Conservation (phyloP, 2,329 filamentous ascomycete species). For the Monosporascus sp. region DNA sequence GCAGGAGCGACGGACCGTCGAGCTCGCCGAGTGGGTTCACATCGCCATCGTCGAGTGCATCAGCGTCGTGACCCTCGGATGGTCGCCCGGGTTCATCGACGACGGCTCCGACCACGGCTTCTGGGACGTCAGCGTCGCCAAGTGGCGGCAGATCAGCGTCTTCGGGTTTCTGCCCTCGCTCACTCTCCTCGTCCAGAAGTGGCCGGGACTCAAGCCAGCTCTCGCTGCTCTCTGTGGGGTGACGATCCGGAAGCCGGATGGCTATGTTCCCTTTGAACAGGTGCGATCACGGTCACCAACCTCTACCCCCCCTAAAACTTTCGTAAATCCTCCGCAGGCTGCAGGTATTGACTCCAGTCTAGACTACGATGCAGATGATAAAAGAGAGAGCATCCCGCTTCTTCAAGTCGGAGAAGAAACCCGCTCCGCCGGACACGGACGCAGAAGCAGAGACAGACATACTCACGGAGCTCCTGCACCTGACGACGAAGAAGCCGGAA, state of each 20-base stretch:
- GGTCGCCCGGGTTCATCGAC: constrained; percentile 7
- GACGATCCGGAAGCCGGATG: constrained; percentile 1
- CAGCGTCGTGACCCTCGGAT: constrained; percentile 5
- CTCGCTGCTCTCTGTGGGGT: constrained; percentile 5
- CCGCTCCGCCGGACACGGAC: not conserved
- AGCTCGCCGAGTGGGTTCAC: constrained; percentile 5
- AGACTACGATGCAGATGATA: constrained; percentile 1
- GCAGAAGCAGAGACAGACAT: constrained; percentile 1
- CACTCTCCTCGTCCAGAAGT: constrained; percentile 3
- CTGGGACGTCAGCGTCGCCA: constrained; percentile 2
- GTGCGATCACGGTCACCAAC: not conserved
- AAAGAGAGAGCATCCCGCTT: constrained; percentile 4
- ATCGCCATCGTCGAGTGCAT: constrained; percentile 6
- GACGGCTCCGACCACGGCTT: constrained; percentile 3
- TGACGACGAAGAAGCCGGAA: constrained; percentile 3
- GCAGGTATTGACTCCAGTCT: not conserved
- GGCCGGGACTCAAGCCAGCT: constrained; percentile 2
- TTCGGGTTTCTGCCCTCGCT: constrained; percentile 4
- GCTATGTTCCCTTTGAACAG: constrained; percentile 5
- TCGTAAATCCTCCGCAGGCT: not conserved
- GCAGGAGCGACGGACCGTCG: constrained; percentile 2
- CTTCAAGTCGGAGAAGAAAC: constrained; percentile 3
- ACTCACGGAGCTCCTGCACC: constrained; percentile 5
- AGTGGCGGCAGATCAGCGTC: constrained; percentile 4
- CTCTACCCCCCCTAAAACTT: not conserved